These are phyloP conservation scores for Tetradesmus lagerheimii DNA, from an alignment of 139 green algal species.

Conservation along the genomic window DNA sequence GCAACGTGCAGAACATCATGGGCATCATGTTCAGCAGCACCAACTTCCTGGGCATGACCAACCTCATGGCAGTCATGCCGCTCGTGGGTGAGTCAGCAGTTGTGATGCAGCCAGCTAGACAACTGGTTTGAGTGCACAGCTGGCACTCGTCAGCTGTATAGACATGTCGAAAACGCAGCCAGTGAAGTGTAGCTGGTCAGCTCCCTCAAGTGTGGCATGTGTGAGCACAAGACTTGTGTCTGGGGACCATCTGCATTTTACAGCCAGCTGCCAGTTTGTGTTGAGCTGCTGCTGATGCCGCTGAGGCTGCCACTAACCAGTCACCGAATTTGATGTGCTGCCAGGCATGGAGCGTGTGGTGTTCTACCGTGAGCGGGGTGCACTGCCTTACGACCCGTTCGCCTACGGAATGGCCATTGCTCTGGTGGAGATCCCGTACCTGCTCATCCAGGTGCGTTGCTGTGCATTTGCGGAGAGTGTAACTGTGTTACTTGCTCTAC, in stretches of 20 bases:
- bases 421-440: conserved; percentile 70
- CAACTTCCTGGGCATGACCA: conserved; percentile 51
- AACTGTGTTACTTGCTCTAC: no score
- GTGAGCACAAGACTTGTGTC: no score
- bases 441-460: conserved; percentile 49
- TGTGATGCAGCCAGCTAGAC: conserved; percentile 57
- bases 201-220: no score
- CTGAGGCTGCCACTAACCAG: background rate
- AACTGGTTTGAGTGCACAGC: no score
- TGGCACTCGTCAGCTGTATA: no score
- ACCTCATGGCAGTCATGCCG: conserved; percentile 49
- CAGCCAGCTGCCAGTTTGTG: no score
- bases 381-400: conserved; percentile 47
- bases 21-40: conserved; percentile 51
- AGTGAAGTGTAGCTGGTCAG: no score
- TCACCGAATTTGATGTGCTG: background rate
- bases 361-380: conserved; percentile 47
- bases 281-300: background rate
- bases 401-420: conserved; percentile 59
- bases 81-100: conserved; percentile 58
- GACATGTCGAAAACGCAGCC: no score
- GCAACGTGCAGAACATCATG: conserved; percentile 52
- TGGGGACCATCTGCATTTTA: no score
- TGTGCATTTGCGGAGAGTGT: background rate
- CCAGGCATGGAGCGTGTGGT: conserved; percentile 36